Conservation (phyloP, 257 asterid species). For the Apocynum venetum region DNA sequence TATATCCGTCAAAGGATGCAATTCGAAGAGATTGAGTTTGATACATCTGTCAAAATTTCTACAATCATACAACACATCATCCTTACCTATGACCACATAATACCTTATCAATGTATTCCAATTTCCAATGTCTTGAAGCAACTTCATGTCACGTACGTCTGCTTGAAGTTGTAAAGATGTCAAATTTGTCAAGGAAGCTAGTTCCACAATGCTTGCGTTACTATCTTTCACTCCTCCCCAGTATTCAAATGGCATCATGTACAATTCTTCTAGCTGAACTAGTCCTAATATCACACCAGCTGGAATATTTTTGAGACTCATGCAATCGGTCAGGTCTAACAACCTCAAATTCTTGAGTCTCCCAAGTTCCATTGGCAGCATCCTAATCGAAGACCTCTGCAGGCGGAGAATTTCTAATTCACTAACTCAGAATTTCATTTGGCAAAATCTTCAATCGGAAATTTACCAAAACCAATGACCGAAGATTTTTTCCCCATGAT, state of each 20-base stretch:
- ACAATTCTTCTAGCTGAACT: conserved; percentile 14
- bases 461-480: background rate
- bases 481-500: too few relatives aligned
- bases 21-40: too few relatives aligned
- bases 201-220: conserved; percentile 8
- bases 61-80: too few relatives aligned
- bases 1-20: background rate
- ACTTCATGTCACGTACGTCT: background rate
- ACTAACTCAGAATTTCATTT: too few relatives aligned
- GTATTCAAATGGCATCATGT: background rate
- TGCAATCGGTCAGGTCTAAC: conserved; percentile 4
- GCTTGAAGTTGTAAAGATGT: background rate
- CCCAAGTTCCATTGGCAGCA: conserved; percentile 14
- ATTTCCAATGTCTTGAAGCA: background rate
- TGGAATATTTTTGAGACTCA: background rate
- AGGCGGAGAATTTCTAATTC: background rate
- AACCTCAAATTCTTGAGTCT: background rate
- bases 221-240: background rate
- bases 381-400: background rate
- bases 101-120: background rate
- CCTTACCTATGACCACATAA: background rate
- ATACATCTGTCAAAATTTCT: too few relatives aligned
- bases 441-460: too few relatives aligned
- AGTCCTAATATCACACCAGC: conserved; percentile 10
- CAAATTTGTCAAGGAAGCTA: background rate